Base-by-base conservation (phyloP, 306 rosid species). In the Gastrolobium villosum region DNA sequence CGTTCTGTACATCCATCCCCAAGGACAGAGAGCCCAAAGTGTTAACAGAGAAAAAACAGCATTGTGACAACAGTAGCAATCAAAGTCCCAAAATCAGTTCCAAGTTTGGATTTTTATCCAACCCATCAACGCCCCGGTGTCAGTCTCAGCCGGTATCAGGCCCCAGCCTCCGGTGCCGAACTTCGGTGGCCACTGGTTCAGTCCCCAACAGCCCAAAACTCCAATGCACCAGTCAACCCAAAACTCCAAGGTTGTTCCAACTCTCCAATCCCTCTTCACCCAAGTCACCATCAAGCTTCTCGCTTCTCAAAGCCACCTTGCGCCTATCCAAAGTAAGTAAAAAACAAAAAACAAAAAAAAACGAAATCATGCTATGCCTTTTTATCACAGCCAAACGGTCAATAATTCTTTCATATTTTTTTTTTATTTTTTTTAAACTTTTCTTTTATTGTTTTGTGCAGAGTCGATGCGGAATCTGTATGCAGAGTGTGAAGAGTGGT, bases 381-480 rank as follows among this genome's bases (percentile, higher is more conserved):
- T 39, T 4, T 4, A 64, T 15, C 11, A 9, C 15, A 39, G 9
- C 35, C 11, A 28, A 60, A 46, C 15, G 37, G 8, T 63, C 55
- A 36, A 63, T 71, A 2, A 45, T 60, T 57, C 41, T 34, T 62
- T 13, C 60, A 40, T 31, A 10, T 69, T 11, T 3, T 64, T 2
- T 7, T 1, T 11, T 14, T 41, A 2, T 40, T 13, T 34, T 20
- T 20, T 20, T 0, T 20, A 0, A 20, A 20, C 26, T 20, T 20
- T 20, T 20, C 26, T 20, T 20, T 0, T 20, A 20, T 20, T 20
- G 26, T 20, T 20, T 2, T 75, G 57, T 70, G 82, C 94, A 96
- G 99, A 93, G 77, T 87, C 85, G 96, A 76, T 96, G 99, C 69
- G 98, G 98, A 85, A 88, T 91, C 77, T 96, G 99, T 82, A 74